Percentiles rank a stretch among this genome's conserved stretches.
phyloP scores from a whole-genome alignment of 495 filamentous ascomycete genomes.

The Lasiosphaeria ovina region DNA sequence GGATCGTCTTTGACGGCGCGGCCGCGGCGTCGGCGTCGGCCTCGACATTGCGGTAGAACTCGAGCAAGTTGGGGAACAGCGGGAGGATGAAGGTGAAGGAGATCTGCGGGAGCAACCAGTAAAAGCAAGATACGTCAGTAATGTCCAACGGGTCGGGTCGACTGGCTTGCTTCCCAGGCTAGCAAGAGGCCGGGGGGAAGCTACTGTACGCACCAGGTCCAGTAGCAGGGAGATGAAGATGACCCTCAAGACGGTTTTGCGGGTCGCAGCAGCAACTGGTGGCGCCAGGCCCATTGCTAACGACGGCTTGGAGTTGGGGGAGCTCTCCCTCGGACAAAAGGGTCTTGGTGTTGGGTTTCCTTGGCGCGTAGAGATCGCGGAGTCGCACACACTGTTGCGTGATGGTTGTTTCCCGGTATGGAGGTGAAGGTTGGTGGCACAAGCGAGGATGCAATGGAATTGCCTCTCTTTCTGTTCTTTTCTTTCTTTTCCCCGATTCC shows the following conservation, averaged over 20 bases:
- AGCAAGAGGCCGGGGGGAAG: not conserved
- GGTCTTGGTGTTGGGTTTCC: too few species aligned
- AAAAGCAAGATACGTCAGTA: constrained; percentile 16
- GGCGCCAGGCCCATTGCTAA: constrained; percentile 34
- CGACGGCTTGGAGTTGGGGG: constrained; percentile 5
- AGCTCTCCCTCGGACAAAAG: constrained; percentile 1
- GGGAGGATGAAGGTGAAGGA: constrained; percentile 92
- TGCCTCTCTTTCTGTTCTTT: not conserved
- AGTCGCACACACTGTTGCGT: too few species aligned
- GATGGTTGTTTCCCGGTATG: too few species aligned
- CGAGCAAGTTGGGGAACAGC: constrained; percentile 87
- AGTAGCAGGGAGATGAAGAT: constrained; percentile 55
- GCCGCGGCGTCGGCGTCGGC: constrained; percentile 51
- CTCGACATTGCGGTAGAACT: constrained; percentile 84
- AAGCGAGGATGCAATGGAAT: not conserved
- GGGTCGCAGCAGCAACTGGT: constrained; percentile 47
- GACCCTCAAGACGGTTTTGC: constrained; percentile 83
- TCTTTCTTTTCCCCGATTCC: too few species aligned
- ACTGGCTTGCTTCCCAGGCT: constrained; percentile 22
- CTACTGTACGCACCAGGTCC: constrained; percentile 44
- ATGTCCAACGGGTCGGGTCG: too few species aligned
- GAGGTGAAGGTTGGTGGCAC: not conserved
- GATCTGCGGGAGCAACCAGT: constrained; percentile 29
- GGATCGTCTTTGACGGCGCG: constrained; percentile 54
- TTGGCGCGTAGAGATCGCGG: too few species aligned